A percentile compares a stretch with the other conserved stretches of the same genome.
These are phyloP conservation scores for Xylaria digitata DNA, from an alignment of 2,329 filamentous ascomycete genomes.

Conservation along the genomic window DNA sequence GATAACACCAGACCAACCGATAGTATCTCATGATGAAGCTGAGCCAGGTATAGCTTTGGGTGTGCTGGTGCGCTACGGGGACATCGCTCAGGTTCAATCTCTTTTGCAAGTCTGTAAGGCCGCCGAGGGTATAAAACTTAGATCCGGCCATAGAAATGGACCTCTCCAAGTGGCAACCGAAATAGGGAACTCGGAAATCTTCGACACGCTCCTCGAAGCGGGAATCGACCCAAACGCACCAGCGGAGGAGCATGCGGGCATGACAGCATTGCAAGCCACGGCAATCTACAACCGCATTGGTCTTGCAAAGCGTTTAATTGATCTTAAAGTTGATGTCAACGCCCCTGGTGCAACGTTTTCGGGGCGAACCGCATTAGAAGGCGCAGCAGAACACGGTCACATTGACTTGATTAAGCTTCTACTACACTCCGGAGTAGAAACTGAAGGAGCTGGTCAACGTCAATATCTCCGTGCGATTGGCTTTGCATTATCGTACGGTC, in stretches of 20 bases:
- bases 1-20: neutral
- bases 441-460: neutral
- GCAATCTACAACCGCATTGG: neutral
- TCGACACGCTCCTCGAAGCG: neutral
- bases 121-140: neutral
- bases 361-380: neutral
- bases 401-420: neutral
- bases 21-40: neutral
- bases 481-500: neutral
- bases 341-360: neutral
- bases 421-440: constrained; percentile 1
- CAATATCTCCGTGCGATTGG: constrained; percentile 12
- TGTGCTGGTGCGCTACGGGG: neutral
- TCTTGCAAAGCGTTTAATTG: neutral
- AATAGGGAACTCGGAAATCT: neutral
- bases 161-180: constrained; percentile 1
- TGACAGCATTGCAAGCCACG: constrained; percentile 9
- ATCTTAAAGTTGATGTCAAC: constrained; percentile 7
- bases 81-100: neutral
- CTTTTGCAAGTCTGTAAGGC: neutral
- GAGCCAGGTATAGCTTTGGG: neutral
- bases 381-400: neutral
- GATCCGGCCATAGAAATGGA: neutral
- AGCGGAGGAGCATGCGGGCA: neutral
- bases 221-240: neutral